These are phyloP conservation scores for Aspergillus proliferans DNA, from an alignment of 2,329 filamentous ascomycete species.

Conservation along the genomic window DNA sequence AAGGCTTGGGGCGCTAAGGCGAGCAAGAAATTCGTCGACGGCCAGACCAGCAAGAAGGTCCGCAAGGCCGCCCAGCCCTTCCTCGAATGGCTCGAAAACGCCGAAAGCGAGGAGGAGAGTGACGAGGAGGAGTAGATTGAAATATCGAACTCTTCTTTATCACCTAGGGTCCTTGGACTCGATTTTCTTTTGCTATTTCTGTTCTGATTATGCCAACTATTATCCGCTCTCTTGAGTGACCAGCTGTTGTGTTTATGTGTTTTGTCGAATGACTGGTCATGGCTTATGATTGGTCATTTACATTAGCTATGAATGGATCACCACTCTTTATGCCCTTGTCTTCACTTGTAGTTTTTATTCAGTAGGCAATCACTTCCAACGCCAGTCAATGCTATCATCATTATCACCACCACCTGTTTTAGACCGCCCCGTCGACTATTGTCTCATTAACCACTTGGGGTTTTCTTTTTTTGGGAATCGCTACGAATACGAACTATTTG, in stretches of 20 bases:
- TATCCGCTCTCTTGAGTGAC: slow-evolving; percentile 5
- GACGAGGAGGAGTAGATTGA: slow-evolving; percentile 40
- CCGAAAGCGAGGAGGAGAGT: slow-evolving; percentile 64
- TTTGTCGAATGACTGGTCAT: background rate
- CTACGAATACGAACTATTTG: too few species aligned
- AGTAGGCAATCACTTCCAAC: too few species aligned
- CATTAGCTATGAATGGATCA: slow-evolving; percentile 3
- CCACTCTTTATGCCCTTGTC: background rate
- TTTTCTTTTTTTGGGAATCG: too few species aligned
- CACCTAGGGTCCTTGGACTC: background rate
- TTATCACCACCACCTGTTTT: too few species aligned
- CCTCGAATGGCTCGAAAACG: slow-evolving; percentile 86
- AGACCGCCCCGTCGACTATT: too few species aligned
- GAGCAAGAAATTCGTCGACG: slow-evolving; percentile 96
- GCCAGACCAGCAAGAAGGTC: slow-evolving; percentile 85
- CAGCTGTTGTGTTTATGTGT: background rate
- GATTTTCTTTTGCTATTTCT: background rate
- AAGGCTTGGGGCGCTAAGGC: slow-evolving; percentile 90
- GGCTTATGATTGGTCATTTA: background rate
- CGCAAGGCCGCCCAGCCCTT: slow-evolving; percentile 92
- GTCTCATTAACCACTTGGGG: too few species aligned
- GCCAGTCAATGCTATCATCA: too few species aligned
- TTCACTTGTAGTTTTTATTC: background rate
- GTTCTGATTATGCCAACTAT: slow-evolving; percentile 4
- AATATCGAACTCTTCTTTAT: background rate